Base-by-base conservation (phyloP, 306 rosid genomes). In the Carpinus fangiana region DNA sequence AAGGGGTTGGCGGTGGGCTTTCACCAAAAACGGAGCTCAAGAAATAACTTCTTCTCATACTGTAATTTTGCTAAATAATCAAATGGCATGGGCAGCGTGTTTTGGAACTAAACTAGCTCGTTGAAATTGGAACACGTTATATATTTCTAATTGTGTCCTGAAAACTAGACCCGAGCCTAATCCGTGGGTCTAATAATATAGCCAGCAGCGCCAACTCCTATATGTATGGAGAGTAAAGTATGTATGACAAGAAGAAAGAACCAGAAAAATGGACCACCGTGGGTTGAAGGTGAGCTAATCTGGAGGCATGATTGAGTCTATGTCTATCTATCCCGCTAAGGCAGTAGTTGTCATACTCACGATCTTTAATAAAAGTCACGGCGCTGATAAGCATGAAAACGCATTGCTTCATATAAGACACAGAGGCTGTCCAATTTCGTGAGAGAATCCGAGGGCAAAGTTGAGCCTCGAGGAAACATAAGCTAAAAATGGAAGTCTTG, bases 231-330 rank as follows among this genome's bases (percentile, higher is more conserved):
- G 20, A 13, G 50, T 66, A 52, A 31, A 31, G 2, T 31, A 50
- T 34, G 74, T 8, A 20, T 76, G 57, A 65, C 70, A 17, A 66
- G 38, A 4, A 48, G 28, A 41, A 46, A 26, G 61, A 76, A 26
- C 43, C 5, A 26, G 55, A 34, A 73, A 71, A 67, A 18, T 52
- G 80, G 80, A 79, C 86, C 83, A 75, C 74, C 53, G 5, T 21
- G 1, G 43, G 0, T 50, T 16, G 46, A 70, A 79, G 51, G 7
- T 73, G 57, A 70, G 83, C 55, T 83, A 75, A 74, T 83, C 75
- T 62, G 80, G 52, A 74, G 65, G 41, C 41, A 75, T 69, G 59
- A 52, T 72, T 73, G 78, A 72, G 71, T 61, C 68, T 31, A 31
- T 31, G 34, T 31, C 34, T 31, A 31, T 31, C 34, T 61, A 51